phyloP scores from a whole-genome alignment of 2,329 filamentous ascomycete genomes.

The Fusarium siculi region DNA sequence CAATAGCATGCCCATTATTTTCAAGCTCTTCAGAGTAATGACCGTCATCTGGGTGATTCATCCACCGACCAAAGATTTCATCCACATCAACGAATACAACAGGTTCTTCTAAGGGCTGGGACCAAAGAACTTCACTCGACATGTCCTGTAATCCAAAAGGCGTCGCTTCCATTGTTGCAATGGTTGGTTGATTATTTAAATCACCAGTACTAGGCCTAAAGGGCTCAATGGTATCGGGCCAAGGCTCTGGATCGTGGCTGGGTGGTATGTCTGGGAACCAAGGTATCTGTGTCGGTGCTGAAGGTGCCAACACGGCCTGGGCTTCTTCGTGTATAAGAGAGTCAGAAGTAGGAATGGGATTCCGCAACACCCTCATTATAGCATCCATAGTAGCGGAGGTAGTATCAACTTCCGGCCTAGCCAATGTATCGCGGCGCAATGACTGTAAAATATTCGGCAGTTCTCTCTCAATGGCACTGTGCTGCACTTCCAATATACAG shows the following conservation, averaged over 20 bases:
- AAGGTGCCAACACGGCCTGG: neutral
- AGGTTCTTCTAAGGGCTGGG: neutral
- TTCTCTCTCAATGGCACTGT: neutral
- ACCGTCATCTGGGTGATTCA: neutral
- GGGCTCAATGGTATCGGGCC: rapidly evolving
- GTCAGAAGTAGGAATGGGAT: rapidly evolving
- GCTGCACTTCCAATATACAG: rapidly evolving
- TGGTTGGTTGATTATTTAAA: neutral
- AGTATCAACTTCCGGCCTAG: rapidly evolving
- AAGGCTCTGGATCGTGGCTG: rapidly evolving
- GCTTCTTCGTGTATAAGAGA: rapidly evolving
- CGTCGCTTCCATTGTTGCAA: rapidly evolving
- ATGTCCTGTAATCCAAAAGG: neutral
- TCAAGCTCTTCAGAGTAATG: neutral
- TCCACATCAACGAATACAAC: rapidly evolving
- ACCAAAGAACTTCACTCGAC: neutral
- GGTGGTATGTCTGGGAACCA: rapidly evolving
- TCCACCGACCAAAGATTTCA: rapidly evolving
- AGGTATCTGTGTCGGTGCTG: rapidly evolving
- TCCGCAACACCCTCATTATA: neutral
- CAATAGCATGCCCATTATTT: rapidly evolving
- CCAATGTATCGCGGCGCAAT: rapidly evolving
- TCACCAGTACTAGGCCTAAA: neutral
- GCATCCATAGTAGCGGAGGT: rapidly evolving
- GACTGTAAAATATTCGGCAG: neutral